A percentile compares a stretch with the other conserved stretches of the same genome.
Evolutionary conservation across 805 yeast genomes (phyloP).

Genomic region (Millerozyma miso): DNA sequence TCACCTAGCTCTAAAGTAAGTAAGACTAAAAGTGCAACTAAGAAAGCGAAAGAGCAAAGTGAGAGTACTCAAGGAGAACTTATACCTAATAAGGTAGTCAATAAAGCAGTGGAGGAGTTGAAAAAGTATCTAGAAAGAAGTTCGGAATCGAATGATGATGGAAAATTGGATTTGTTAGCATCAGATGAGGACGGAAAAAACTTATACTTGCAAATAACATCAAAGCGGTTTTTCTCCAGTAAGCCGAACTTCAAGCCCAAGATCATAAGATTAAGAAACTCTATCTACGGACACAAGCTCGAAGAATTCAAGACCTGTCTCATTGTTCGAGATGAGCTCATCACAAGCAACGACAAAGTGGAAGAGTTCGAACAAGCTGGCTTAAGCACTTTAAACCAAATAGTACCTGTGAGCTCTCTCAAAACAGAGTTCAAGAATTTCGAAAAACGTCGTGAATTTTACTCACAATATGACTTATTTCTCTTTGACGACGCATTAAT

Average conservation of each 20-base stretch:
- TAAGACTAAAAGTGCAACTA: conserved; percentile 10
- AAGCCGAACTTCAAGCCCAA: conserved; percentile 58
- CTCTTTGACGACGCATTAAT: conserved; percentile 80
- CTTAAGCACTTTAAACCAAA: conserved; percentile 45
- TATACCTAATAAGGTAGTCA: conserved; percentile 19
- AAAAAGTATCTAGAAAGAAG: conserved; percentile 49
- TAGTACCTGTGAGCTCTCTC: conserved; percentile 69
- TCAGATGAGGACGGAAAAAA: conserved; percentile 51
- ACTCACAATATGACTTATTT: conserved; percentile 66
- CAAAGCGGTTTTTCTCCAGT: conserved; percentile 59
- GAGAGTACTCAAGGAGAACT: conserved; percentile 4
- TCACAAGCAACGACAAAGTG: conserved; percentile 41
- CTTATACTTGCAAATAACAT: conserved; percentile 58
- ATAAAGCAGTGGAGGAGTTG: conserved; percentile 62
- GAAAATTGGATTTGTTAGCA: conserved; percentile 45
- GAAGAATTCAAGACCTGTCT: conserved; percentile 56
- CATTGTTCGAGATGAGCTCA: conserved; percentile 60
- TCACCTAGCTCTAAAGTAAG: conserved; percentile 18
- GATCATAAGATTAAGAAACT: conserved; percentile 42
- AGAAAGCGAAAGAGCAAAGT: conserved; percentile 31
- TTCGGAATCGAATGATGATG: conserved; percentile 26
- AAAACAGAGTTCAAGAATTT: conserved; percentile 84
- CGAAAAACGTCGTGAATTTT: conserved; percentile 79
- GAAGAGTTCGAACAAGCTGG: conserved; percentile 43
- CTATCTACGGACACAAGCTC: conserved; percentile 35